These are phyloP conservation scores for Tuber calosporum DNA, from an alignment of 495 filamentous ascomycete genomes.

Conservation along the genomic window DNA sequence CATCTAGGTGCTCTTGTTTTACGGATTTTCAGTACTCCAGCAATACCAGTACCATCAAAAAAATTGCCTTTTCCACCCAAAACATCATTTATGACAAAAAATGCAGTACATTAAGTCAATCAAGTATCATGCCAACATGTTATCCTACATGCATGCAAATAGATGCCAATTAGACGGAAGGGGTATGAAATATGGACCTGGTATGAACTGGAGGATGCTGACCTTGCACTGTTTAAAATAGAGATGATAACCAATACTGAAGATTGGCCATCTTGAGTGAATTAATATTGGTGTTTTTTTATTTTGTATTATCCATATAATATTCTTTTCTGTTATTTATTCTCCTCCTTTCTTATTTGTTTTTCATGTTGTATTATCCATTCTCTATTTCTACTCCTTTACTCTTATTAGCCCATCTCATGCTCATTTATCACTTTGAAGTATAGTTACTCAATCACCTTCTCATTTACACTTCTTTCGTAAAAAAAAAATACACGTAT, in stretches of 20 bases:
- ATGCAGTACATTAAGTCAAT: not conserved
- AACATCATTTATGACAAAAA: slow-evolving; percentile 11
- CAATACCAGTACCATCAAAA: slow-evolving; percentile 3
- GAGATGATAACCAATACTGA: not conserved
- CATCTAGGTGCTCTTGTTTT: slow-evolving; percentile 5
- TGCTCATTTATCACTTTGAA: not conserved
- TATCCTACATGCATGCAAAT: slow-evolving; percentile 8
- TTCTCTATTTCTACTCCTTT: too few species aligned
- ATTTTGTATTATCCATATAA: not conserved
- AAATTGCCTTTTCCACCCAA: not conserved
- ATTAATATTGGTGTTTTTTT: not conserved
- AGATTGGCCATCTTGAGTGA: not conserved
- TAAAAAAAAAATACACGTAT: not conserved
- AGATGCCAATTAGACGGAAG: not conserved
- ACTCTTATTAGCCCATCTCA: not conserved
- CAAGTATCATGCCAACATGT: not conserved
- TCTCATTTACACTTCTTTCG: not conserved
- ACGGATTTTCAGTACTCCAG: slow-evolving; percentile 5
- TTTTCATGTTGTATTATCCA: too few species aligned
- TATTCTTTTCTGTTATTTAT: not conserved
- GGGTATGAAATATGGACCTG: not conserved
- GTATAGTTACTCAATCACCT: not conserved
- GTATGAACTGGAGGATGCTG: not conserved
- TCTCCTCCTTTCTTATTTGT: not conserved
- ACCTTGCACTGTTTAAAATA: not conserved